phyloP scores from a whole-genome alignment of 192 early-diverging fungal genomes.

The Rhizophagus sp. region DNA sequence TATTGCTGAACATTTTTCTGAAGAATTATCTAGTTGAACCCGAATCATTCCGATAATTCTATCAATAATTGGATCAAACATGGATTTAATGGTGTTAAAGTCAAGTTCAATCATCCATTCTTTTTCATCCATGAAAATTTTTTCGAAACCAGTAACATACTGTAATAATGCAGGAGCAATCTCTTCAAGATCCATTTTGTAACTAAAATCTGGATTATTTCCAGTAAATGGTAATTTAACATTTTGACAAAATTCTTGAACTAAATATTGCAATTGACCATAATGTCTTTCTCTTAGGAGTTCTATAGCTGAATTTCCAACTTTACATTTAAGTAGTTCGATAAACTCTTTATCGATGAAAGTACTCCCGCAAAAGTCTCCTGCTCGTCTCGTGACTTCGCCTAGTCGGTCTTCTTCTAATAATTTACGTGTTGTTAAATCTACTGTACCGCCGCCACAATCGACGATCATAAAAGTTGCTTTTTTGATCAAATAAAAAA shows the following conservation, averaged over 20 bases:
- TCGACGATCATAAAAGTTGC: conserved; percentile 60
- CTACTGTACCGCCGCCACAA: conserved; percentile 59
- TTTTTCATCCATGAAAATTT: conserved; percentile 40
- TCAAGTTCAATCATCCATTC: conserved; percentile 42
- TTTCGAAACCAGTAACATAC: background rate
- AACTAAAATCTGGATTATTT: background rate
- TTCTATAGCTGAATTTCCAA: background rate
- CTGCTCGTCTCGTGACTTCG: background rate
- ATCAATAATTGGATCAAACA: conserved; percentile 58
- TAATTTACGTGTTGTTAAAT: conserved; percentile 44
- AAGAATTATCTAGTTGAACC: conserved; percentile 46
- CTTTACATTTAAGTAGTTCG: background rate
- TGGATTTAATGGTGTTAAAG: conserved; percentile 46
- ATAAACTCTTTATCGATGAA: conserved; percentile 14
- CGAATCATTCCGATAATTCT: conserved; percentile 54
- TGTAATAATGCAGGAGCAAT: background rate
- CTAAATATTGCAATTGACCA: conserved; percentile 14
- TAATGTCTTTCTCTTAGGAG: background rate
- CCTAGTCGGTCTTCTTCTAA: background rate
- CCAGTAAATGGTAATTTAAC: background rate
- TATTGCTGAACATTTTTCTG: conserved; percentile 46
- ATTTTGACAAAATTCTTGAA: background rate
- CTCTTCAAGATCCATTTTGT: background rate
- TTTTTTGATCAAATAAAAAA: background rate
- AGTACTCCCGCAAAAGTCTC: background rate